Evolutionary conservation across 2,329 filamentous ascomycete genomes (phyloP), one percentile per base, ranked within the genome.

Genomic region (Pseudocercospora vitis): DNA sequence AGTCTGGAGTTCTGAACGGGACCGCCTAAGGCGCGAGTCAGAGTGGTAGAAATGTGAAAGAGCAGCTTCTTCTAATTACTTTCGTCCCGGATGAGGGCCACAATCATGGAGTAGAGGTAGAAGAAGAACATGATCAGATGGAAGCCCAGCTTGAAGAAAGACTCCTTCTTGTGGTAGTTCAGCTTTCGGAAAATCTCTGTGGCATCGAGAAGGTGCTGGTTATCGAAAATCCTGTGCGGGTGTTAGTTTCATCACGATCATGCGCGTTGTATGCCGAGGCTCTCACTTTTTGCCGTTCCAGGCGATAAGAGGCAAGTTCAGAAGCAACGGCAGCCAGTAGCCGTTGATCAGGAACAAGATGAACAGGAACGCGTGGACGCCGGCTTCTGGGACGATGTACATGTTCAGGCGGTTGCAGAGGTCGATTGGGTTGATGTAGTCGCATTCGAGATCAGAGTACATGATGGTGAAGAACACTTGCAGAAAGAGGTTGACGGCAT

Each of bases 381-480:
- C 92, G 68, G 94, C 94, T 82, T 99, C 95, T 71, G 94, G 94
- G 70, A 99, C 87, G 73, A 99, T 99, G 80, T 99, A 99, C 73
- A 92, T 95, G 83, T 99, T 99, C 66, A 99, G 87, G 68, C 94
- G 91, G 86, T 99, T 99, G 88, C 94, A 99, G 63, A 99, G 91
- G 69, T 99, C 94, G 79, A 99, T 99, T 40, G 94, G 94, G 81
- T 99, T 99, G 79, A 99, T 99, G 78, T 99, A 99, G 78, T 99
- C 94, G 78, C 94, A 99, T 87, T 99, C 94, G 69, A 99, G 78
- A 82, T 99, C 94, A 76, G 90, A 96, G 79, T 97, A 99, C 95
- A 99, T 99, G 72, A 99, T 99, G 55, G 94, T 99, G 80, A 99
- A 99, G 83, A 99, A 99, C 68, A 99, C 94, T 80, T 99, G 95